phyloP scores from a whole-genome alignment of 331 rosid species.

The Telfairia occidentalis region DNA sequence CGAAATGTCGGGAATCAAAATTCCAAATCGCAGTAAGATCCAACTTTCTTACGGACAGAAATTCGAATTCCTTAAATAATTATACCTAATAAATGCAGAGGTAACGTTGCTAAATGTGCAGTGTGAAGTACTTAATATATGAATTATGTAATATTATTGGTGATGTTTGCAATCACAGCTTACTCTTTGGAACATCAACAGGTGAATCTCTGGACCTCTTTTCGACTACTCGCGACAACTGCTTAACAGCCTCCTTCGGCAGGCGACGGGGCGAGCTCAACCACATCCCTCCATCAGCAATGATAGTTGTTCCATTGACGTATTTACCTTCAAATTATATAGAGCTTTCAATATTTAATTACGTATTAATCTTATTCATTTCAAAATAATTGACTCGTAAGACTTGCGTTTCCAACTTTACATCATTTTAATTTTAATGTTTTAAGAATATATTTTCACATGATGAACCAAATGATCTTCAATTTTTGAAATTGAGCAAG shows the following conservation, averaged over 20 bases:
- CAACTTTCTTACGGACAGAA: background rate
- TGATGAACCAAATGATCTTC: background rate
- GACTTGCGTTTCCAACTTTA: background rate
- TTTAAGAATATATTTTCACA: background rate
- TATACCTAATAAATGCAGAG: background rate
- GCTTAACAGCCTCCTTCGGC: slow-evolving; percentile 59
- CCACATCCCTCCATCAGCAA: slow-evolving; percentile 86
- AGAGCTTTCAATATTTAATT: background rate
- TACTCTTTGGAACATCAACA: slow-evolving; percentile 68
- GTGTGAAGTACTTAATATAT: background rate
- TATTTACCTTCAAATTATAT: slow-evolving; percentile 53
- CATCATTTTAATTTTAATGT: background rate
- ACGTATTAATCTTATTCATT: background rate
- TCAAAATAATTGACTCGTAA: background rate
- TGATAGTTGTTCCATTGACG: slow-evolving; percentile 52
- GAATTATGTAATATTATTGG: background rate
- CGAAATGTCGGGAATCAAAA: background rate
- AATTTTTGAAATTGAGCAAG: too few relatives aligned
- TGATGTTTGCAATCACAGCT: slow-evolving; percentile 28
- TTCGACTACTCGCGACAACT: slow-evolving; percentile 65
- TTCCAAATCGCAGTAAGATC: background rate
- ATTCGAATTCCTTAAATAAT: background rate
- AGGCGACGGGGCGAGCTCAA: slow-evolving; percentile 72
- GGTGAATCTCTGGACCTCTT: slow-evolving; percentile 54
- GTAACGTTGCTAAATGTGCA: background rate